Evolutionary conservation across 1,284 basidiomycete species (phyloP).

Genomic region (Retiboletus fuscus): DNA sequence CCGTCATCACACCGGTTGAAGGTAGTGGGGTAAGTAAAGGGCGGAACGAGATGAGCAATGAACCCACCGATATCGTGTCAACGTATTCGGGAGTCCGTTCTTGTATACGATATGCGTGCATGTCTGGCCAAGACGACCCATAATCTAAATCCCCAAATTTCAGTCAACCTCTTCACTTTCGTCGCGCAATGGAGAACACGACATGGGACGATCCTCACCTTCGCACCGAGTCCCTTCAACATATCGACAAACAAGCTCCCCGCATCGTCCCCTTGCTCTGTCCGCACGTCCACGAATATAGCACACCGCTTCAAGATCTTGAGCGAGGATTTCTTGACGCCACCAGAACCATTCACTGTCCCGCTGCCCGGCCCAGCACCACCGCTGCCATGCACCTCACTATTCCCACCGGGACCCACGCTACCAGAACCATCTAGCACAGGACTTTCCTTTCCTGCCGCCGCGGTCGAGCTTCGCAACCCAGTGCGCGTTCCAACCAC

Average conservation of each 20-base stretch:
- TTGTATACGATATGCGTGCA: conserved; percentile 94
- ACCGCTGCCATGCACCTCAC: conserved; percentile 30
- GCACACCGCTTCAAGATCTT: too few species aligned
- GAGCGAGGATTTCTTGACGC: conserved; percentile 36
- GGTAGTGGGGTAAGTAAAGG: neutral
- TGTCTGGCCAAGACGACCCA: conserved; percentile 74
- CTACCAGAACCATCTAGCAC: conserved; percentile 36
- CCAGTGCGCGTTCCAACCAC: conserved; percentile 47
- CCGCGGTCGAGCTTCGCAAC: conserved; percentile 54
- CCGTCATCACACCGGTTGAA: neutral
- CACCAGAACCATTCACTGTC: conserved; percentile 37
- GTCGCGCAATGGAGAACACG: neutral
- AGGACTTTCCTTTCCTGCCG: conserved; percentile 47
- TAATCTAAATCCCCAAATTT: conserved; percentile 55
- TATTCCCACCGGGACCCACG: conserved; percentile 27
- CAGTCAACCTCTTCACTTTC: conserved; percentile 15
- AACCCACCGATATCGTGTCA: conserved; percentile 76
- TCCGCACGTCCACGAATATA: conserved; percentile 91
- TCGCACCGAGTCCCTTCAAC: conserved; percentile 84
- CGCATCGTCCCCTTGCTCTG: conserved; percentile 88
- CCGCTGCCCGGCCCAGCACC: conserved; percentile 36
- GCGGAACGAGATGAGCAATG: neutral
- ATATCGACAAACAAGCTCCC: conserved; percentile 88
- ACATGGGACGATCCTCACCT: conserved; percentile 61
- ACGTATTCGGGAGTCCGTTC: conserved; percentile 83